Percentiles rank a stretch among this genome's conserved stretches.
These are phyloP conservation scores for Nannochloris sp. DNA, from an alignment of 139 green algal genomes.

Conservation along the genomic window DNA sequence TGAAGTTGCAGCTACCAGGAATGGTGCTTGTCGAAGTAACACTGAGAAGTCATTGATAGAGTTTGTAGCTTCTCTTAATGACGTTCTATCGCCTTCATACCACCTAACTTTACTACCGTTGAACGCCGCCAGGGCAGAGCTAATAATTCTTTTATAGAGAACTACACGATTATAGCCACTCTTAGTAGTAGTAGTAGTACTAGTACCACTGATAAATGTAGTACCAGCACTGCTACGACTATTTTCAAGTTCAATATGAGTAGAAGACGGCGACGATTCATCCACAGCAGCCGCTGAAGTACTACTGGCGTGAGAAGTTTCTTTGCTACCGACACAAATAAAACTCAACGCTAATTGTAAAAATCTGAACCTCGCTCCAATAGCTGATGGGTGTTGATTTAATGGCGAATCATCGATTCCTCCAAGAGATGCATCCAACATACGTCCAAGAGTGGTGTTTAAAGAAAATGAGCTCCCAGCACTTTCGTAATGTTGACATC, in stretches of 20 bases:
- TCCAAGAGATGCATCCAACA: neutral
- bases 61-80: constrained; percentile 15
- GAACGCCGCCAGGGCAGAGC: constrained; percentile 27
- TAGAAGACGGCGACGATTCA: too few species aligned
- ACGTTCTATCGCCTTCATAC: constrained; percentile 17
- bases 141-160: constrained; percentile 15
- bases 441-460: neutral
- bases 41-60: constrained; percentile 23
- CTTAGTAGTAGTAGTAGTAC: neutral
- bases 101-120: constrained; percentile 13
- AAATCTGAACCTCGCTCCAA: constrained; percentile 48
- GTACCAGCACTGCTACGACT: too few species aligned
- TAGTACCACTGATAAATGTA: too few species aligned
- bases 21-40: neutral
- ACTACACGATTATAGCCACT: neutral
- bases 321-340: neutral
- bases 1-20: constrained; percentile 19
- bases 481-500: neutral
- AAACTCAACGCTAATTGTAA: constrained; percentile 38
- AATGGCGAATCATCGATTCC: constrained; percentile 13
- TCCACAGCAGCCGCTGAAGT: too few species aligned
- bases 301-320: too few species aligned
- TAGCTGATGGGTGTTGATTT: constrained; percentile 49
- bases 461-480: neutral
- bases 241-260: too few species aligned